Percentiles rank a stretch among this genome's conserved stretches.
These are phyloP conservation scores for Cladosporium sp. DNA, from an alignment of 2,329 filamentous ascomycete genomes.

Conservation along the genomic window DNA sequence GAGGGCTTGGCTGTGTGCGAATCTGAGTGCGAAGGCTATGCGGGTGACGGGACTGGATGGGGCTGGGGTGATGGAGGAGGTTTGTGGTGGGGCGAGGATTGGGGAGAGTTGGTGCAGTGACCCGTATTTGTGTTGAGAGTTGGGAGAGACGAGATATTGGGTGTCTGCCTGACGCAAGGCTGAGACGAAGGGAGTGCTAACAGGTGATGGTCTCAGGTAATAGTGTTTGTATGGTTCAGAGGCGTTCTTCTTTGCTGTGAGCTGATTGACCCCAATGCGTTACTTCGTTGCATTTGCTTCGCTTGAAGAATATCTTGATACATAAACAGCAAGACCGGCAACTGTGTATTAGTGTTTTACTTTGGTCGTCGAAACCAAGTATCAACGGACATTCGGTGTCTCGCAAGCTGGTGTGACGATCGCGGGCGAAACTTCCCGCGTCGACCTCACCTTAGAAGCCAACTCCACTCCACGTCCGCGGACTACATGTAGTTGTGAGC, in stretches of 20 bases:
- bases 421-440: not conserved
- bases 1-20: slow-evolving; percentile 26
- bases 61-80: slow-evolving; percentile 21
- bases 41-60: slow-evolving; percentile 31
- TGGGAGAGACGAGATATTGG: not conserved
- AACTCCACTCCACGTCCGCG: not conserved
- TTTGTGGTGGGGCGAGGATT: not conserved
- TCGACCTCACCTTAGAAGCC: not conserved
- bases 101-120: slow-evolving; percentile 1
- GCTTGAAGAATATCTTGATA: no score
- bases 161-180: not conserved
- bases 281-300: not conserved
- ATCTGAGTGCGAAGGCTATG: slow-evolving; percentile 28
- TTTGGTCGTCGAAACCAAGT: not conserved
- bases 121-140: not conserved
- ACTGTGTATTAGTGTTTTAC: not conserved
- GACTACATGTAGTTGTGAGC: not conserved
- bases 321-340: no score
- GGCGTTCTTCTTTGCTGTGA: not conserved
- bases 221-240: not conserved
- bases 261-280: not conserved
- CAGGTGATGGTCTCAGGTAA: not conserved
- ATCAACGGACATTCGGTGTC: not conserved
- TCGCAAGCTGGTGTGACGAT: not conserved
- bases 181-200: not conserved